Conservation (phyloP, 306 rosid genomes). For the Prunus fruticosa region DNA sequence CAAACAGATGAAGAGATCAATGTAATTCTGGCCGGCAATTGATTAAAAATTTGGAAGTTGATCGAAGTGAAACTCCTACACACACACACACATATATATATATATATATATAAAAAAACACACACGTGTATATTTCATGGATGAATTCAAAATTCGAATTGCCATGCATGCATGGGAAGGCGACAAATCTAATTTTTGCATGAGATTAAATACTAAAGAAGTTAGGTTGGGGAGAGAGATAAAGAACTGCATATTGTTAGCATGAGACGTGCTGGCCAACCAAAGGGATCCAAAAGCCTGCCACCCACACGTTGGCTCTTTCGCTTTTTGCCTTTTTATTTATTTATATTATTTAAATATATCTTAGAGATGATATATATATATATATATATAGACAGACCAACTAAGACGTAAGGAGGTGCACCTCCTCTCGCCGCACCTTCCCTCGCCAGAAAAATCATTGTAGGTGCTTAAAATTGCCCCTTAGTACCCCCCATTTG, state of each 20-base stretch:
- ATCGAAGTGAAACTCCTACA: conserved; percentile 19
- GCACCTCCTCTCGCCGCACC: no score
- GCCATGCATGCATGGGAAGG: not conserved
- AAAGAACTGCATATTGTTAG: not conserved
- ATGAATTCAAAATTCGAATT: not conserved
- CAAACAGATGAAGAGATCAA: conserved; percentile 36
- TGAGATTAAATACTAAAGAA: not conserved
- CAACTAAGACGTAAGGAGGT: no score
- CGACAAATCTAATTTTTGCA: not conserved
- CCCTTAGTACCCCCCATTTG: no score
- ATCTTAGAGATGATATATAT: not conserved
- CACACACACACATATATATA: not conserved
- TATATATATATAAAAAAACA: no score
- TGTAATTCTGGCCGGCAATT: conserved; percentile 47
- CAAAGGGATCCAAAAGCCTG: conserved; percentile 2
- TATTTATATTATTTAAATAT: not conserved
- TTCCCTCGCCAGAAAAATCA: no score
- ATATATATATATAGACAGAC: no score
- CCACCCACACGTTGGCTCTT: not conserved
- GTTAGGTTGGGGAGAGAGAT: not conserved
- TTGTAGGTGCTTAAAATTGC: no score
- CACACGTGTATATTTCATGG: no score
- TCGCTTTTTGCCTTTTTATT: not conserved
- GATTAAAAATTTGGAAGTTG: conserved; percentile 25
- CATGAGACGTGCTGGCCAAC: conserved; percentile 10